Evolutionary conservation across 768 basidiomycete species (phyloP), one percentile per base, ranked within the genome.

Genomic region (Udeniomyces megalosporus): DNA sequence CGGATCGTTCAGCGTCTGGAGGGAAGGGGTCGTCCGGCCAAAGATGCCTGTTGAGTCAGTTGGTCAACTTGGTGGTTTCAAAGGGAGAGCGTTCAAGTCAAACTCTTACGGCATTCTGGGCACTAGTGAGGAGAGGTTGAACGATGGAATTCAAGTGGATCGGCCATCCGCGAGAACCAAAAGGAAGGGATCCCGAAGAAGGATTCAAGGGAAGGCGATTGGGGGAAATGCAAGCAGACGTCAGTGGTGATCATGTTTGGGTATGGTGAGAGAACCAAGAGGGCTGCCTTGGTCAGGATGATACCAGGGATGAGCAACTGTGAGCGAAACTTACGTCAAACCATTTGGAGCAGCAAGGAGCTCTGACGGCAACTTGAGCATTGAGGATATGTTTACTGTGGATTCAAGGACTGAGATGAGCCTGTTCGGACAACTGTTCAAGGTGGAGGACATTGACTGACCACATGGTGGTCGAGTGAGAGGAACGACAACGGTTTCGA

Each of bases 281-380:
- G 15, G 11, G 47, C 8, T 7, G 22, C 7, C n/a, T 15, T 10
- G 47, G 38, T 8, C 17, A 42, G 38, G 17, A 8, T 42, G 38
- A 42, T 8, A 42, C 22, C 42, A 44, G 42, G 42, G 42, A 10
- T 44, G 11, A 10, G 42, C 42, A 20, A 44, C 20, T 44, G 42
- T n/a, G n/a, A 15, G 20, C 12, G 2, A 38, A n/a, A 70, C 75
- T 68, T 53, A 75, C 77, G 60, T 99, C 95, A 71, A 82, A 97
- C 92, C 93, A 99, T 69, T 84, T 85, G 73, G 88, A 86, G 81
- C 95, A 97, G 75, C 95, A 97, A 3, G 92, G 91, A 4, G 93
- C 89, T 29, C 93, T 85, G 68, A 99, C 88, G 42, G 92, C 80
- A 26, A 95, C 95, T 75, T 97, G 93, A 0, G 88, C 88, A 74